A percentile compares a stretch with the other conserved stretches of the same genome.
phyloP scores from a whole-genome alignment of 371 early-diverging fungal species.

The Mortierella sp. region DNA sequence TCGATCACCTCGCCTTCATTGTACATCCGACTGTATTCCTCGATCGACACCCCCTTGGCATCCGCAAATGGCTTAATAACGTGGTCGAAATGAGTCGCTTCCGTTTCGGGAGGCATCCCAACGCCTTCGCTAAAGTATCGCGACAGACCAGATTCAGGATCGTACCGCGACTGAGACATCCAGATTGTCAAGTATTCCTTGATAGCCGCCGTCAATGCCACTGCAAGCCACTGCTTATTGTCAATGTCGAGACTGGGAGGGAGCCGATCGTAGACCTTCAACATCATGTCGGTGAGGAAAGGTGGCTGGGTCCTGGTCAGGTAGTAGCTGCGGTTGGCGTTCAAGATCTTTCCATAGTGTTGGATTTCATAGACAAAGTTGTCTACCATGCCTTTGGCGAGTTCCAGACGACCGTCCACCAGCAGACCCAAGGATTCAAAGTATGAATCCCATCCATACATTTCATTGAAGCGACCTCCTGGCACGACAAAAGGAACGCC shows the following conservation, averaged over 20 bases:
- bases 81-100: slow-evolving; percentile 93
- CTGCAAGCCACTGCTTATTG: slow-evolving; percentile 82
- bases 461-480: slow-evolving; percentile 98
- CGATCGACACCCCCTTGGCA: slow-evolving; percentile 71
- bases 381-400: slow-evolving; percentile 95
- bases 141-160: slow-evolving; percentile 80
- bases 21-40: slow-evolving; percentile 80
- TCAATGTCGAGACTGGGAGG: slow-evolving; percentile 58
- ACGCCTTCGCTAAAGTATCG: slow-evolving; percentile 89
- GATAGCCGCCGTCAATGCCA: slow-evolving; percentile 80
- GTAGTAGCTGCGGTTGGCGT: slow-evolving; percentile 97
- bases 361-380: slow-evolving; percentile 96
- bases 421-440: slow-evolving; percentile 93
- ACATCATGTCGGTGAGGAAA: slow-evolving; percentile 96
- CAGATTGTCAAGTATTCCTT: slow-evolving; percentile 95
- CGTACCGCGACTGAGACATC: slow-evolving; percentile 85
- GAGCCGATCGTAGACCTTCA: slow-evolving; percentile 78
- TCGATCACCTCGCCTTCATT: slow-evolving; percentile 71
- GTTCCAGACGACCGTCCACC: slow-evolving; percentile 82
- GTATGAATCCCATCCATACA: slow-evolving; percentile 99
- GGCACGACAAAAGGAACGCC: slow-evolving; percentile 97
- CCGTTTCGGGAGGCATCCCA: slow-evolving; percentile 98
- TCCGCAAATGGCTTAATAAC: slow-evolving; percentile 88
- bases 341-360: slow-evolving; percentile 97
- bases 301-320: slow-evolving; percentile 97